Evolutionary conservation across 257 asterid species (phyloP).

Genomic region (Marsdenia floribunda): DNA sequence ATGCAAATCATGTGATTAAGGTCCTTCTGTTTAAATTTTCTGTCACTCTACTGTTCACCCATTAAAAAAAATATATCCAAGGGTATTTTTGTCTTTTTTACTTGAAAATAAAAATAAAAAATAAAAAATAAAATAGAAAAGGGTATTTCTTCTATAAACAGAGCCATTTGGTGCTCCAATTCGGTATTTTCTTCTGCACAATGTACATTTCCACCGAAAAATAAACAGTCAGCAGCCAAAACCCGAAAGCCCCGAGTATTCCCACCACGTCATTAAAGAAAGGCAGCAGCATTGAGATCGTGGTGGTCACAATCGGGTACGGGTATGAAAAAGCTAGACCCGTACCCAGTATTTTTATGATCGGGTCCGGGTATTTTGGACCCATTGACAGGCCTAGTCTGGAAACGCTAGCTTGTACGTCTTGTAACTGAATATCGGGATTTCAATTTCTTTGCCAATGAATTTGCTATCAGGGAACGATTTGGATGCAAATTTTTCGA

Average conservation of each 20-base stretch:
- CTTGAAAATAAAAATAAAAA: no score
- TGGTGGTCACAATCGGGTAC: slow-evolving; percentile 54
- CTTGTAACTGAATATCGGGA: slow-evolving; percentile 45
- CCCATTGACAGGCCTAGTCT: no score
- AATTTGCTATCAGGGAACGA: slow-evolving; percentile 47
- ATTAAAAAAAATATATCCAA: no score
- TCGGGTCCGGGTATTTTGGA: no score
- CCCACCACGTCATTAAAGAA: slow-evolving; percentile 84
- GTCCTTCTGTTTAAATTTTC: no score
- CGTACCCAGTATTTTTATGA: no score
- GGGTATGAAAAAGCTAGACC: no score
- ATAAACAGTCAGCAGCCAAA: slow-evolving; percentile 87
- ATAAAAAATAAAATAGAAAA: no score
- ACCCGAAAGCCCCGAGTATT: slow-evolving; percentile 75
- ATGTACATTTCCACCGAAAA: slow-evolving; percentile 92
- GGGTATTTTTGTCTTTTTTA: no score
- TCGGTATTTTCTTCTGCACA: slow-evolving; percentile 52
- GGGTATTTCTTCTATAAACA: slow-evolving; percentile 50
- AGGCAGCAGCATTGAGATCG: slow-evolving; percentile 72
- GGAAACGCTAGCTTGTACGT: slow-evolving; percentile 45
- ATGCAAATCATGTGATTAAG: no score
- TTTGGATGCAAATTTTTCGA: slow-evolving; percentile 48
- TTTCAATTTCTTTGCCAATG: slow-evolving; percentile 37
- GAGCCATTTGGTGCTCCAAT: slow-evolving; percentile 68
- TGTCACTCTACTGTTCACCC: no score